Base-by-base conservation (phyloP, 331 rosid species). In the Acacia concinna region DNA sequence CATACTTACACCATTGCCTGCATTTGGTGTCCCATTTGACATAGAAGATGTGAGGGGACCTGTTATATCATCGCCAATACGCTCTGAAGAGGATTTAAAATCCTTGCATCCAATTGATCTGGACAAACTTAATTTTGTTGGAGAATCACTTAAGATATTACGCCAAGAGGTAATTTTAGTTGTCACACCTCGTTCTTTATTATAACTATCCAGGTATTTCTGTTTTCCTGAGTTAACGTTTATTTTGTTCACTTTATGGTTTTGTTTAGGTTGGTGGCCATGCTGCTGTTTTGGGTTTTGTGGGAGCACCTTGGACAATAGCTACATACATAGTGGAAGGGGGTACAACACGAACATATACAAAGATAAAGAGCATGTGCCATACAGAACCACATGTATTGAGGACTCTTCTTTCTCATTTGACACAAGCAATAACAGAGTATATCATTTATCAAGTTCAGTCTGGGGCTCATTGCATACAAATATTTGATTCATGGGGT, bases 261-360 rank as follows among this genome's bases (percentile, higher is more conserved):
- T 75, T 82, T 73, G 31, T 71, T 23, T 82, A 95, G 99, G 98
- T 95, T 81, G 98, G 89, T 70, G 84, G 86, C 43, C 84, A 85
- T 49, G 94, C 99, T 56, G 98, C 99, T 67, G 89, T 93, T 81
- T 93, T 95, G 88, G 99, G 99, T 81, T 95, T 95, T 80, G 99
- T 95, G 38, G 99, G 99, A 82, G 99, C 98, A 31, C 99, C 99
- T 21, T 95, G 99, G 99, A 95, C 99, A 21, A 85, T 95, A 62
- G 98, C 98, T 54, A 95, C 99, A 27, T 95, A 95, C 81, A 91
- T 95, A 43, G 98, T 95, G 71, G 99, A 95, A 93, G 99, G 99
- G 82, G 96, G 96, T 75, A 91, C 93, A 30, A 91, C 99, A 21
- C 89, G 98, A 65, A 91, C 99, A 0, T 95, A 93, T 78, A 93